Base-by-base conservation (phyloP, 345 rosid genomes). In the Diplotaxis tenuifolia region DNA sequence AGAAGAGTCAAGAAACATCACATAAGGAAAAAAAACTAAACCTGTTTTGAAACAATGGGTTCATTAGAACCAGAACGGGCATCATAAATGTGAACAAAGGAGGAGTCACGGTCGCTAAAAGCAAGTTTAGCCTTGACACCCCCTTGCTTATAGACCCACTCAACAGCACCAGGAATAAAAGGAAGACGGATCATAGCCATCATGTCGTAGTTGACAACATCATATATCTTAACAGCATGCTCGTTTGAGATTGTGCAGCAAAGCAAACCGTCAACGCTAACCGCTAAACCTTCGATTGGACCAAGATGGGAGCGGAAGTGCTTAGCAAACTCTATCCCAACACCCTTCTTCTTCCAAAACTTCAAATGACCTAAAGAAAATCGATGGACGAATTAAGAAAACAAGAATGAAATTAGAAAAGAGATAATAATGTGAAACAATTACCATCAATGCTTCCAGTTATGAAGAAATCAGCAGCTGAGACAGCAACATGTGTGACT, bases 201-300 rank as follows among this genome's bases (percentile, higher is more conserved):
- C 97, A 92, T 94, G 82, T 89, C 96, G 80, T 94, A 94, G 85
- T 89, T 91, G 63, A 91, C 89, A 32, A 94, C 98, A 78, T 91
- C 97, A 70, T 94, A 91, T 70, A 94, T 85, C 83, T 94, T 91
- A 62, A 91, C 96, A 27, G 96, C 88, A 22, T 12, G 82, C 28
- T 25, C 28, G 77, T 34, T 84, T 34, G 97, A 91, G 85, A 94
- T 94, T 11, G 97, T 87, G 72, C 96, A 88, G 84, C 98, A 94
- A 84, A 94, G 96, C 80, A 89, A 75, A 50, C 97, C 96, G 83
- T 89, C 96, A 55, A 79, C 70, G 70, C 97, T 89, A 81, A 94
- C 97, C 84, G 92, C 92, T 78, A 94, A 71, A 70, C 95, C 98
- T 84, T 91, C 95, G 45, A 94, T 89, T 22, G 98, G 96, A 74